phyloP scores from a whole-genome alignment of 495 filamentous ascomycete species.

The Glonium stellatum region DNA sequence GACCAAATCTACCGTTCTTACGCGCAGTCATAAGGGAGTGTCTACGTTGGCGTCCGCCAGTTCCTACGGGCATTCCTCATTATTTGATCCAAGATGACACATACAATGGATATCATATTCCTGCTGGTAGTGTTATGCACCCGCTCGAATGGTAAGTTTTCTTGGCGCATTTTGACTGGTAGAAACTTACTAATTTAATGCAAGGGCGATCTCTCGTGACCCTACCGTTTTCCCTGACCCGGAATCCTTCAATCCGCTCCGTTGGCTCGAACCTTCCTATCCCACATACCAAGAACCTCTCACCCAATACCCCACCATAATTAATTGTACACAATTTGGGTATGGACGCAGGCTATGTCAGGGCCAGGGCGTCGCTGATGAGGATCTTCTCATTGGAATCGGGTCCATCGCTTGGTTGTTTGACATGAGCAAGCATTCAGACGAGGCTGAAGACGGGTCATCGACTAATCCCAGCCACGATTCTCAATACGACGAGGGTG shows the following conservation, averaged over 20 bases:
- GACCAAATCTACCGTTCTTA: conserved; percentile 38
- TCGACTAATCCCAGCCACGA: conserved; percentile 1
- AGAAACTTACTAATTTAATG: conserved; percentile 6
- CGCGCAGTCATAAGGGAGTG: conserved; percentile 56
- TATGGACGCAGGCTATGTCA: conserved; percentile 56
- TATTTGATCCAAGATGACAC: conserved; percentile 46
- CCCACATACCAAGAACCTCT: conserved; percentile 52
- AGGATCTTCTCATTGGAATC: conserved; percentile 51
- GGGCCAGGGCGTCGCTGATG: conserved; percentile 49
- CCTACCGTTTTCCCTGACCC: conserved; percentile 31
- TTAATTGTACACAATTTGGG: conserved; percentile 51
- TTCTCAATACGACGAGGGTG: conserved; percentile 8
- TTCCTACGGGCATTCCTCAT: conserved; percentile 45
- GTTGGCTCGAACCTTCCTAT: conserved; percentile 38
- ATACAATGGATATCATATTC: conserved; percentile 52
- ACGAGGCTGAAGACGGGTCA: not conserved
- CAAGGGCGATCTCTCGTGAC: conserved; percentile 34
- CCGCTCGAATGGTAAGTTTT: conserved; percentile 42
- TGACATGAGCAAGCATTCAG: conserved; percentile 41
- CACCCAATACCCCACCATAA: conserved; percentile 47
- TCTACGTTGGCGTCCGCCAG: conserved; percentile 54
- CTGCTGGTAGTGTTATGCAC: conserved; percentile 50
- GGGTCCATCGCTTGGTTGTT: conserved; percentile 55
- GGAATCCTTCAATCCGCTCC: conserved; percentile 34
- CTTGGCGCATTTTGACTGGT: not conserved